Evolutionary conservation across 2,329 filamentous ascomycete species (phyloP).

Genomic region (Acephala macrosclerotiorum): DNA sequence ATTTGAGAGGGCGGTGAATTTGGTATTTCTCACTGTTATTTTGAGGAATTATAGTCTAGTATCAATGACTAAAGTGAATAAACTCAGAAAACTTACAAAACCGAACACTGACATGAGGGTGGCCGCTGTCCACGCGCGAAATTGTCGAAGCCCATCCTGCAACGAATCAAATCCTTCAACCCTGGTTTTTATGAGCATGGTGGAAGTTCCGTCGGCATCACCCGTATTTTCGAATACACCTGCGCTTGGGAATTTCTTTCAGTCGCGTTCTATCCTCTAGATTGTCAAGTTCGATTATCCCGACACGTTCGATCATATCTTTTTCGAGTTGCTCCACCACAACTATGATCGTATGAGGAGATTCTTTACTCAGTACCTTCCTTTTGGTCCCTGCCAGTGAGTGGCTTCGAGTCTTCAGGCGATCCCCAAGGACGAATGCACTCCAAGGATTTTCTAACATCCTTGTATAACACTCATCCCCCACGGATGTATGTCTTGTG

Average conservation of each 20-base stretch:
- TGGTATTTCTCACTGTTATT: too few relatives aligned
- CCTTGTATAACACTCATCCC: slow-evolving; percentile 11
- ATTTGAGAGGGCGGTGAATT: too few relatives aligned
- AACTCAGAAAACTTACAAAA: too few relatives aligned
- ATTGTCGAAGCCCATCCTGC: neutral
- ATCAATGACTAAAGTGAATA: too few relatives aligned
- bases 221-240: slow-evolving; percentile 10
- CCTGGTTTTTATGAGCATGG: neutral
- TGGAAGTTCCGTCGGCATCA: neutral
- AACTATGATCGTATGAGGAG: slow-evolving; percentile 12
- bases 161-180: neutral
- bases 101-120: too few relatives aligned
- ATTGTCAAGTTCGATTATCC: slow-evolving; percentile 17
- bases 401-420: slow-evolving; percentile 11
- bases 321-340: slow-evolving; percentile 14
- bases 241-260: slow-evolving; percentile 7
- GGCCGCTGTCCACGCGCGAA: too few relatives aligned
- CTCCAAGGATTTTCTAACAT: slow-evolving; percentile 10
- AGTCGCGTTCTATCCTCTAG: neutral
- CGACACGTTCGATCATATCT: slow-evolving; percentile 13
- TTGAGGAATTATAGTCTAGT: too few relatives aligned
- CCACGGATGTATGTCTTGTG: slow-evolving; percentile 8
- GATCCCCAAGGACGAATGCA: slow-evolving; percentile 15
- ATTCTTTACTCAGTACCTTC: slow-evolving; percentile 8
- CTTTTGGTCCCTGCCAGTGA: slow-evolving; percentile 5